Evolutionary conservation across 176 grass and related monocot species (phyloP).

Genomic region (Oryza officinalis): DNA sequence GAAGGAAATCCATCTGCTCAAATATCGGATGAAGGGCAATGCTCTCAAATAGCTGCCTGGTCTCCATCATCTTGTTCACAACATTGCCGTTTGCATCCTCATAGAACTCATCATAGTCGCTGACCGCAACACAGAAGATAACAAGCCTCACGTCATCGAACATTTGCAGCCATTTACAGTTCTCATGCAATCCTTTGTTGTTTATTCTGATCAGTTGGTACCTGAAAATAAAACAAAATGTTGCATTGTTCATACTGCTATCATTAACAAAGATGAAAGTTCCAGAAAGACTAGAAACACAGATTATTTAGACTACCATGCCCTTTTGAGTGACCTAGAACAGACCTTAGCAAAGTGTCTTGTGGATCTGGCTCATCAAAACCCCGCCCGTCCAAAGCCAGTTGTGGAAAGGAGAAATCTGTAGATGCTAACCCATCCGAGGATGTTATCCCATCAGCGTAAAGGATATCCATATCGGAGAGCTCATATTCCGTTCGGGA

Average conservation of each 20-base stretch:
- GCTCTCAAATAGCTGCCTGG: constrained; percentile 74
- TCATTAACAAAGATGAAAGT: background rate
- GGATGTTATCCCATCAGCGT: constrained; percentile 78
- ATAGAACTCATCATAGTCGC: constrained; percentile 71
- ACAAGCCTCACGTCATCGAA: constrained; percentile 82
- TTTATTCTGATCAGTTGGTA: constrained; percentile 87
- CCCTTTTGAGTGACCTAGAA: constrained; percentile 26
- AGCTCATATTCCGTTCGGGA: constrained; percentile 87
- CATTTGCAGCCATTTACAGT: constrained; percentile 89
- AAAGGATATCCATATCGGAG: constrained; percentile 77
- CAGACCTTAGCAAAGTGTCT: constrained; percentile 71
- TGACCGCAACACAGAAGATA: constrained; percentile 74
- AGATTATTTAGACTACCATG: constrained; percentile 13
- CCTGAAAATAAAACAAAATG: constrained; percentile 44
- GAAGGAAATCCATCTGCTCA: constrained; percentile 60
- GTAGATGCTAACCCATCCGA: constrained; percentile 72
- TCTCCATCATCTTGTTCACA: constrained; percentile 89
- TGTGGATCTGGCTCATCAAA: constrained; percentile 68
- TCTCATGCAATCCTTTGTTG: constrained; percentile 61
- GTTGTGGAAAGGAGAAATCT: constrained; percentile 63
- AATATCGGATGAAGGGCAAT: constrained; percentile 61
- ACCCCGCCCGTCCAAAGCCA: constrained; percentile 50
- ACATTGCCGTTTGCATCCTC: constrained; percentile 51
- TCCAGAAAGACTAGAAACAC: background rate
- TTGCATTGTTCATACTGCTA: background rate